Conservation (phyloP, 1,139 yeast species). For the Saccharomycopsis hybrid region DNA sequence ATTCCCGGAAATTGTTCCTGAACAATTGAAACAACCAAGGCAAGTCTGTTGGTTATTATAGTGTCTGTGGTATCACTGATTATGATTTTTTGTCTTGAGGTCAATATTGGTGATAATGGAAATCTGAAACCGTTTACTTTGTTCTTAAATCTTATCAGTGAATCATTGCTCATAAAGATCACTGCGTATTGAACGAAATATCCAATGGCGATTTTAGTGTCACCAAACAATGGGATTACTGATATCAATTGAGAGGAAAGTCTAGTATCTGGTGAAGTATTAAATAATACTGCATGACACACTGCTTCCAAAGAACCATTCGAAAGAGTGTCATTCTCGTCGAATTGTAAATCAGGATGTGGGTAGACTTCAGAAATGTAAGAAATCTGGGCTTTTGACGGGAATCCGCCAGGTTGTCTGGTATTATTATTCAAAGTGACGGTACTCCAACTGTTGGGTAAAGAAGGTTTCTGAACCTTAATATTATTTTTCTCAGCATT, state of each 20-base stretch:
- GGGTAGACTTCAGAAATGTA: slow-evolving; percentile 41
- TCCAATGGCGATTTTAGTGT: slow-evolving; percentile 46
- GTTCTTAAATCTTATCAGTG: slow-evolving; percentile 8
- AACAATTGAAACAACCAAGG: slow-evolving; percentile 40
- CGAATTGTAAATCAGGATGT: slow-evolving; percentile 65
- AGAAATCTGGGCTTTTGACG: slow-evolving; percentile 20
- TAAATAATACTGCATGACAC: slow-evolving; percentile 66
- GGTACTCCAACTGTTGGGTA: slow-evolving; percentile 6
- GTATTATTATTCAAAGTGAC: not conserved
- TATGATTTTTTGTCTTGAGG: slow-evolving; percentile 11
- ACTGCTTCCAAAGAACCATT: slow-evolving; percentile 63
- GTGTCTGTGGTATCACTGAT: slow-evolving; percentile 31
- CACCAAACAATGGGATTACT: slow-evolving; percentile 61
- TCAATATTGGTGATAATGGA: slow-evolving; percentile 13
- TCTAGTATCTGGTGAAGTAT: slow-evolving; percentile 32
- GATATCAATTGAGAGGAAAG: slow-evolving; percentile 43
- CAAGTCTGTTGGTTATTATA: slow-evolving; percentile 38
- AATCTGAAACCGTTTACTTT: slow-evolving; percentile 20
- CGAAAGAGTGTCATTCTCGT: slow-evolving; percentile 35
- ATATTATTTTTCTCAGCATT: not conserved
- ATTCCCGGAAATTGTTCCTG: slow-evolving; percentile 47
- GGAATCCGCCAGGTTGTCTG: slow-evolving; percentile 8
- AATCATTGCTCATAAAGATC: slow-evolving; percentile 25
- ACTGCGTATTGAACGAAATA: slow-evolving; percentile 40
- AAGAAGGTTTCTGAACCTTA: not conserved